phyloP scores from a whole-genome alignment of 2,329 filamentous ascomycete species.

The Colletotrichum neosansevieriae region DNA sequence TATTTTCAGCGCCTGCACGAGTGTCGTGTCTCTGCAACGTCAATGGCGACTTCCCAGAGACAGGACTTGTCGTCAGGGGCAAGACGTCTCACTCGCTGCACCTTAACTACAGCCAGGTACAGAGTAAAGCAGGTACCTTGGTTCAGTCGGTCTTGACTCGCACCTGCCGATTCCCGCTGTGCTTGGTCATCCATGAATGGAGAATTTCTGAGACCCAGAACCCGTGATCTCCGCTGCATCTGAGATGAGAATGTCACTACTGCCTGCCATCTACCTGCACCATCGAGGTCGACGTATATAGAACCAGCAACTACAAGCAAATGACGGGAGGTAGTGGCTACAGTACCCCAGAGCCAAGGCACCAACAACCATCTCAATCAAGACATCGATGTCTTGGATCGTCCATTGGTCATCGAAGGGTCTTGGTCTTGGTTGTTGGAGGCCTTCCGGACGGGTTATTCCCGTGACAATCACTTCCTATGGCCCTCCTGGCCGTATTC shows the following conservation, averaged over 20 bases:
- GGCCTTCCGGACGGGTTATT: not conserved
- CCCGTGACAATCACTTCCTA: not conserved
- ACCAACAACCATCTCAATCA: not conserved
- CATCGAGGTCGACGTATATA: too few species aligned
- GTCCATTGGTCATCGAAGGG: not conserved
- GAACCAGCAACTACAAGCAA: too few species aligned
- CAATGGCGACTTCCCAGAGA: not conserved
- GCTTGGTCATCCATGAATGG: too few species aligned
- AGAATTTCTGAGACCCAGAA: not conserved
- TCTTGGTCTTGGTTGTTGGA: not conserved
- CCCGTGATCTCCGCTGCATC: too few species aligned
- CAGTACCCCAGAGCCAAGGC: slow-evolving; percentile 1
- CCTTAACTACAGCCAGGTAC: too few species aligned
- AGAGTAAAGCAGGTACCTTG: too few species aligned
- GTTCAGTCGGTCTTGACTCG: too few species aligned
- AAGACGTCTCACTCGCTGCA: too few species aligned
- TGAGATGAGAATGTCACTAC: too few species aligned
- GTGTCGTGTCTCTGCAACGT: not conserved
- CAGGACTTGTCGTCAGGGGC: too few species aligned
- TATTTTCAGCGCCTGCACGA: slow-evolving; percentile 19
- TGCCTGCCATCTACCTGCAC: not conserved
- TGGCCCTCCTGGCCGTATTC: not conserved
- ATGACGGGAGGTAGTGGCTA: not conserved
- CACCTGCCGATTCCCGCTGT: too few species aligned
- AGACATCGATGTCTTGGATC: not conserved